These are phyloP conservation scores for Albizia julibrissin DNA, from an alignment of 306 rosid genomes.

Conservation along the genomic window DNA sequence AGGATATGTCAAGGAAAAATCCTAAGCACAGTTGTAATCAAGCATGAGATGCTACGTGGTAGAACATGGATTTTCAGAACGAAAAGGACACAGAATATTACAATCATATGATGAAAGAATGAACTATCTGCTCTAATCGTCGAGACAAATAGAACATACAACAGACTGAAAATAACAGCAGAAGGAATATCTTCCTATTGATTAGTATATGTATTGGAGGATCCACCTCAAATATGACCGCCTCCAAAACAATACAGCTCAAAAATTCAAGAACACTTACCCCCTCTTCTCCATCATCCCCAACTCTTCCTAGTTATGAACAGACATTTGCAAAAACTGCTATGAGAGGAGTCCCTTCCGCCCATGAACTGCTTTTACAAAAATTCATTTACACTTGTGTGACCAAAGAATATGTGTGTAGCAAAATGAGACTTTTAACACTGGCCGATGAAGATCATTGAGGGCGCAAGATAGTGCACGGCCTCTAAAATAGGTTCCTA, in stretches of 20 bases:
- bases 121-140: slow-evolving; percentile 42
- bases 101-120: slow-evolving; percentile 47
- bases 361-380: slow-evolving; percentile 18
- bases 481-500: slow-evolving; percentile 37
- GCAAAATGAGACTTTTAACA: slow-evolving; percentile 37
- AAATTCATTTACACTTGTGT: slow-evolving; percentile 32
- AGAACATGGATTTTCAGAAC: neutral
- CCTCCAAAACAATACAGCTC: slow-evolving; percentile 43
- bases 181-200: slow-evolving; percentile 51
- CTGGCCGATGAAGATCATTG: slow-evolving; percentile 5
- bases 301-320: slow-evolving; percentile 44
- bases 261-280: slow-evolving; percentile 25
- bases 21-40: neutral
- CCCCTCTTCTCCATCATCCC: slow-evolving; percentile 34
- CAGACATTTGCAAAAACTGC: slow-evolving; percentile 38
- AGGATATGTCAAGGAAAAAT: neutral
- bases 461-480: slow-evolving; percentile 35
- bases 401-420: slow-evolving; percentile 55
- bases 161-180: slow-evolving; percentile 43
- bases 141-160: slow-evolving; percentile 48
- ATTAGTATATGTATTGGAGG: slow-evolving; percentile 40
- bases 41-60: neutral
- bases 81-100: neutral
- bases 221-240: slow-evolving; percentile 42
- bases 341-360: slow-evolving; percentile 30